Conservation (phyloP, 371 early-diverging fungal genomes). For the Polyrhizophydium stewartii region DNA sequence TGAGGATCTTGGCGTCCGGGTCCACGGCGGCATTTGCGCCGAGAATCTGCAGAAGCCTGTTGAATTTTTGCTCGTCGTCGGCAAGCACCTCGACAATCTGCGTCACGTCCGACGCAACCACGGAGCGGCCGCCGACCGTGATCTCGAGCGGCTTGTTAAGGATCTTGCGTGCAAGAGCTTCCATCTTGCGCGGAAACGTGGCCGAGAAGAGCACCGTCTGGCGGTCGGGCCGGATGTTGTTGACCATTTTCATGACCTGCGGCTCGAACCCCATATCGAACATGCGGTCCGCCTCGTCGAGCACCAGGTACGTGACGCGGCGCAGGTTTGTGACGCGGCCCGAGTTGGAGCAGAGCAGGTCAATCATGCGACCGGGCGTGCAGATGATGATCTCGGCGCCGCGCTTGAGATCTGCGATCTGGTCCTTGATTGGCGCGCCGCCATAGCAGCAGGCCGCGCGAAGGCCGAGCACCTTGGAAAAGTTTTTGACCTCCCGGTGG, state of each 20-base stretch:
- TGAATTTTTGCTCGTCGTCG: slow-evolving; percentile 88
- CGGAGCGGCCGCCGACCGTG: slow-evolving; percentile 88
- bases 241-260: slow-evolving; percentile 96
- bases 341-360: slow-evolving; percentile 85
- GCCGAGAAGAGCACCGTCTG: slow-evolving; percentile 95
- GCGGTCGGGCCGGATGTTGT: slow-evolving; percentile 87
- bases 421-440: slow-evolving; percentile 96
- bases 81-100: slow-evolving; percentile 82
- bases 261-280: slow-evolving; percentile 98
- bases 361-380: slow-evolving; percentile 99
- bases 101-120: slow-evolving; percentile 83
- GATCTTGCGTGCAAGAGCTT: slow-evolving; percentile 92
- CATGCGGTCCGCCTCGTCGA: slow-evolving; percentile 89
- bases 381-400: slow-evolving; percentile 98
- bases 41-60: slow-evolving; percentile 83
- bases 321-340: slow-evolving; percentile 93
- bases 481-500: slow-evolving; percentile 85
- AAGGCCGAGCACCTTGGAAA: slow-evolving; percentile 75
- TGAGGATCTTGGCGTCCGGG: slow-evolving; percentile 44
- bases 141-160: slow-evolving; percentile 87
- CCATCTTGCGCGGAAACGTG: slow-evolving; percentile 97
- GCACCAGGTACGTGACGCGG: slow-evolving; percentile 94
- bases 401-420: slow-evolving; percentile 95
- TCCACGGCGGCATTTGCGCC: slow-evolving; percentile 69
- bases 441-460: slow-evolving; percentile 96